These are phyloP conservation scores for Porpolomopsis calyptriformis DNA, from an alignment of 768 basidiomycete genomes.

Conservation along the genomic window DNA sequence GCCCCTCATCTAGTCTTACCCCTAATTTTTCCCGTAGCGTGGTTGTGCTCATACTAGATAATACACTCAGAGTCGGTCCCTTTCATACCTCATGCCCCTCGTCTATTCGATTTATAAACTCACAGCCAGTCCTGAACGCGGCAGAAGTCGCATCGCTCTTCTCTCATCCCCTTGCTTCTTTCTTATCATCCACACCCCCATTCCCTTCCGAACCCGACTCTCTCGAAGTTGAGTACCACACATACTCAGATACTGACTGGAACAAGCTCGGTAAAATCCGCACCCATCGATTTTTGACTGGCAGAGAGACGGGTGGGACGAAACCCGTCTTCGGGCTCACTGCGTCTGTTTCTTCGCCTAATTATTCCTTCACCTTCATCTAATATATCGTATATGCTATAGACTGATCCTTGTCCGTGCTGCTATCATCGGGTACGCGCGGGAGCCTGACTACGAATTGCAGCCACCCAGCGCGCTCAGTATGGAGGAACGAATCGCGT, in stretches of 20 bases:
- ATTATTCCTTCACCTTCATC: no score
- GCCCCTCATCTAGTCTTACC: neutral
- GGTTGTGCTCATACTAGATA: conserved; percentile 76
- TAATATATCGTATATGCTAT: neutral
- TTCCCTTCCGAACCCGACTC: conserved; percentile 44
- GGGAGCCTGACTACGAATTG: conserved; percentile 35
- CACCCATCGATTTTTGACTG: conserved; percentile 76
- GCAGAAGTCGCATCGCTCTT: conserved; percentile 75
- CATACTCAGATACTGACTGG: conserved; percentile 43
- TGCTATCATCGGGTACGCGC: conserved; percentile 35
- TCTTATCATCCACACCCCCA: conserved; percentile 52
- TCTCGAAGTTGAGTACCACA: conserved; percentile 55
- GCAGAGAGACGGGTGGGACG: conserved; percentile 71
- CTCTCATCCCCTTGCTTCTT: conserved; percentile 72
- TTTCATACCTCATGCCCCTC: neutral
- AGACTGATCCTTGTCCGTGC: conserved; percentile 38
- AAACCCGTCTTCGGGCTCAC: conserved; percentile 88
- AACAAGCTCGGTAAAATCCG: conserved; percentile 38
- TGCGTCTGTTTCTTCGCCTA: conserved; percentile 51
- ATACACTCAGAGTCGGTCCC: conserved; percentile 50
- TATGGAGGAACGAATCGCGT: conserved; percentile 32
- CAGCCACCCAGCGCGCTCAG: conserved; percentile 24
- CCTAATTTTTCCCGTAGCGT: conserved; percentile 38
- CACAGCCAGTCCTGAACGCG: conserved; percentile 67
- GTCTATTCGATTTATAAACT: neutral